Base-by-base conservation (phyloP, 2,329 filamentous ascomycete species). In the Emydomyces testavorans region DNA sequence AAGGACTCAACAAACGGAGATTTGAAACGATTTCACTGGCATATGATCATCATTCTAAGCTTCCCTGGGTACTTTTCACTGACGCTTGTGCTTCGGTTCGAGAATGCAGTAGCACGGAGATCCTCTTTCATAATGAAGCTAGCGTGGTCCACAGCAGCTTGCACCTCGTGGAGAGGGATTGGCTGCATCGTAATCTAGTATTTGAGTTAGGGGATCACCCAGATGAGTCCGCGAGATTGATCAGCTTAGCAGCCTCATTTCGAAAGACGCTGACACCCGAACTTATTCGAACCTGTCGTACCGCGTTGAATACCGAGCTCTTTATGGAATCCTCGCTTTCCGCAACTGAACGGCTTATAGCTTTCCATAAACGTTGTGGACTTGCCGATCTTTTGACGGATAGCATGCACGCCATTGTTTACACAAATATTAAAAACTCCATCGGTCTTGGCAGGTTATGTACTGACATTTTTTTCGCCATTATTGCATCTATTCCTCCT, bases 1-100 rank as follows among this genome's bases (percentile, higher is more conserved):
- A 85, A 10, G 89, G 94, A 61, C 70, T 98, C 34, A 88, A 96
- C 61, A 88, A 84, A 58, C 82, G 86, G 58, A 77, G 89, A 58
- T 83, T 84, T 15, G 89, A 95, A 59, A 82, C 85, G 0, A 67
- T 96, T 37, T 81, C 85, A 1, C 71, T 96, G 37, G 78, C 81
- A 0, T 80, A 85, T 48, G 92, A 96, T 58, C 64, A 75, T 0
- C 73, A 77, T 40, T 74, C 76, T 7, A 80, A 82, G 42, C 76
- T 89, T 69, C 78, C 86, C 1, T 95, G 88, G 87, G 75, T 93
- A 39, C 74, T 94, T 3, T 83, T 87, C 57, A 80, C 89, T 1
- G 89, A 95, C 64, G 79, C 83, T 26, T 72, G 93, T 41, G 83
- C 85, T 3, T 80, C 84, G 2, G 75, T 96, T 44, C 76, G 90